A percentile compares a stretch with the other conserved stretches of the same genome.
phyloP scores from a whole-genome alignment of 2,329 filamentous ascomycete species.

The Cytospora paraplurivora region DNA sequence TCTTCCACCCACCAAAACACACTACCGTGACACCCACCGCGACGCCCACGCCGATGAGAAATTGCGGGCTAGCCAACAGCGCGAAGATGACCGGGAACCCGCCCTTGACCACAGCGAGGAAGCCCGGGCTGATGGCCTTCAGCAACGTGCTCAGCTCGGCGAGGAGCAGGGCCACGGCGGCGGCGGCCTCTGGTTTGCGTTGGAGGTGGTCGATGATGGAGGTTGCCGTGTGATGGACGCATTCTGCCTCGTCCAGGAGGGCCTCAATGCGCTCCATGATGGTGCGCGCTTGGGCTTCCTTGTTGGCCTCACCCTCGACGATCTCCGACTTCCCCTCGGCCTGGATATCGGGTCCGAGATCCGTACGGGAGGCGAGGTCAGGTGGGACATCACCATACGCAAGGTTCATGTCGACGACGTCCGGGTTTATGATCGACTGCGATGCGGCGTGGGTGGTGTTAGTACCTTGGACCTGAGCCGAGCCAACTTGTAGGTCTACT shows the following conservation, averaged over 20 bases:
- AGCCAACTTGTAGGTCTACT: neutral
- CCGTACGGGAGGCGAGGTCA: slow-evolving; percentile 56
- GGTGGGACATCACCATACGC: slow-evolving; percentile 85
- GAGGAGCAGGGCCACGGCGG: slow-evolving; percentile 88
- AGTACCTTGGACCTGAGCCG: too few species aligned
- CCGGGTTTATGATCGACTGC: slow-evolving; percentile 43
- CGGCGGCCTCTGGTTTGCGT: slow-evolving; percentile 79
- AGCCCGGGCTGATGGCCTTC: slow-evolving; percentile 80
- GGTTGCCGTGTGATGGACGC: slow-evolving; percentile 80
- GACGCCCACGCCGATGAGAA: slow-evolving; percentile 87
- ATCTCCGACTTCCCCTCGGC: slow-evolving; percentile 29
- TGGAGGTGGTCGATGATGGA: slow-evolving; percentile 77
- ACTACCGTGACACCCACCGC: slow-evolving; percentile 93
- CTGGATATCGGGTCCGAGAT: slow-evolving; percentile 44
- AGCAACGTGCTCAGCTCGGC: slow-evolving; percentile 86
- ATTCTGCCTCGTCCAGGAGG: slow-evolving; percentile 84
- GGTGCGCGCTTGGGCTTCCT: slow-evolving; percentile 43
- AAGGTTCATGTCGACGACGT: slow-evolving; percentile 82
- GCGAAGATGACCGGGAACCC: slow-evolving; percentile 85
- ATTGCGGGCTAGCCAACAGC: slow-evolving; percentile 86
- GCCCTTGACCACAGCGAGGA: slow-evolving; percentile 74
- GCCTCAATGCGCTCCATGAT: slow-evolving; percentile 75
- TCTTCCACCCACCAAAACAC: slow-evolving; percentile 95
- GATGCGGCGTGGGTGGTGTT: slow-evolving; percentile 42
- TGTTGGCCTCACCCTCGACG: slow-evolving; percentile 61